A percentile compares a stretch with the other conserved stretches of the same genome.
Evolutionary conservation across 441 rosid species (phyloP).

Genomic region (Erodium moschatum): DNA sequence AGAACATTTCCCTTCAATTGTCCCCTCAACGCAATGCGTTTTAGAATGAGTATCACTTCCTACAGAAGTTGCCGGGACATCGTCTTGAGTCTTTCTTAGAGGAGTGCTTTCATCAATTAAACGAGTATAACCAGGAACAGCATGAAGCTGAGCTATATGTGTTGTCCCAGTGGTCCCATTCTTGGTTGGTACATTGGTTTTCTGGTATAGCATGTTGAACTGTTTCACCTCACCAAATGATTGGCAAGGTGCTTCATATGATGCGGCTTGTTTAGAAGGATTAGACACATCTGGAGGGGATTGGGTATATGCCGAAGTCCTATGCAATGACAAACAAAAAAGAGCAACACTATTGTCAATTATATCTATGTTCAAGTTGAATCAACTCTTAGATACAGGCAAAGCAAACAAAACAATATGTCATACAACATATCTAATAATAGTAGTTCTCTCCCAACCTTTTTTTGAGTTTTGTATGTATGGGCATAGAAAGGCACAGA

Average conservation of each 20-base stretch:
- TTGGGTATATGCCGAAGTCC: conserved; percentile 33
- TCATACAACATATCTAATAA: neutral
- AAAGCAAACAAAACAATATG: neutral
- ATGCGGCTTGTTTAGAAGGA: conserved; percentile 22
- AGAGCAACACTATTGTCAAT: neutral
- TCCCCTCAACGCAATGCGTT: conserved; percentile 22
- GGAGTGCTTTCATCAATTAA: conserved; percentile 37
- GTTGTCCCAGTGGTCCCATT: conserved; percentile 34
- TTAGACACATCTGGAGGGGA: conserved; percentile 22
- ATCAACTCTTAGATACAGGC: neutral
- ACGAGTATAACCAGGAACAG: conserved; percentile 39
- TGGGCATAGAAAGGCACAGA: too few species aligned
- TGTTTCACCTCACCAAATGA: conserved; percentile 32
- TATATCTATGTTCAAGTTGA: neutral
- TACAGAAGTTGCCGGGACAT: conserved; percentile 24
- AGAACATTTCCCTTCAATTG: conserved; percentile 22
- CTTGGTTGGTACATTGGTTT: conserved; percentile 29
- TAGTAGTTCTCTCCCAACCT: neutral
- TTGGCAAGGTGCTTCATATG: conserved; percentile 24
- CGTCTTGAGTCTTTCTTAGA: conserved; percentile 18
- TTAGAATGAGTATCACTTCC: conserved; percentile 20
- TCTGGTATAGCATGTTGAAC: conserved; percentile 39
- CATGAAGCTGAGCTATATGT: conserved; percentile 40
- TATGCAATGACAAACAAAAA: conserved; percentile 23
- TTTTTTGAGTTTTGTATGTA: neutral